phyloP scores from a whole-genome alignment of 2,329 filamentous ascomycete species.

The Colletotrichum higginsianum region DNA sequence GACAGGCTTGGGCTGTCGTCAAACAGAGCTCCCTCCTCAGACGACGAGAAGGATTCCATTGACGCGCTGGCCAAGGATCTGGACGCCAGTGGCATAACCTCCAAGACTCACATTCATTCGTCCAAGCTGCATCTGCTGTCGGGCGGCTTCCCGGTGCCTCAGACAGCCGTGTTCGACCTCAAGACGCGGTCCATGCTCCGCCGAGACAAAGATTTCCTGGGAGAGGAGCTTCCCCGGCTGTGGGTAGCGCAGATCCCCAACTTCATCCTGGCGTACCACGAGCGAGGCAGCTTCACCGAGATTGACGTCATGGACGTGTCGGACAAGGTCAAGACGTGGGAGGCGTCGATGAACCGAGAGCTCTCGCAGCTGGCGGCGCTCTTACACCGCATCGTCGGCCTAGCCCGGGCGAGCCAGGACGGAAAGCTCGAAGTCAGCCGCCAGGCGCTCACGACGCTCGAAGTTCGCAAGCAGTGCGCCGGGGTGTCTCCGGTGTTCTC shows the following conservation, averaged over 20 bases:
- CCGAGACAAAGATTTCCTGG: constrained; percentile 49
- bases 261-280: constrained; percentile 60
- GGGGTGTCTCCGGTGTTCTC: constrained; percentile 21
- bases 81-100: neutral
- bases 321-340: constrained; percentile 54
- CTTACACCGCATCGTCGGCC: constrained; percentile 26
- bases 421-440: constrained; percentile 33
- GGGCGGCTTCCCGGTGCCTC: constrained; percentile 49
- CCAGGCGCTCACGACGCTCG: neutral
- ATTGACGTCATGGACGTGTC: constrained; percentile 52
- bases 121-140: constrained; percentile 2
- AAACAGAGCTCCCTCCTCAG: too few species aligned
- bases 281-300: constrained; percentile 53
- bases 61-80: constrained; percentile 8
- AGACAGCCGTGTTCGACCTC: constrained; percentile 58
- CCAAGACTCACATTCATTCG: neutral
- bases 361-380: constrained; percentile 52
- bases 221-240: constrained; percentile 57
- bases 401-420: constrained; percentile 21
- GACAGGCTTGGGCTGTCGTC: constrained; percentile 15
- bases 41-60: neutral
- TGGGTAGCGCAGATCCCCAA: constrained; percentile 58
- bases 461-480: constrained; percentile 19
- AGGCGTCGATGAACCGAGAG: constrained; percentile 48
- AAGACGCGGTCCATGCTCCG: constrained; percentile 57